phyloP scores from a whole-genome alignment of 129 eudicot genomes.

The Pittosporum tobira region DNA sequence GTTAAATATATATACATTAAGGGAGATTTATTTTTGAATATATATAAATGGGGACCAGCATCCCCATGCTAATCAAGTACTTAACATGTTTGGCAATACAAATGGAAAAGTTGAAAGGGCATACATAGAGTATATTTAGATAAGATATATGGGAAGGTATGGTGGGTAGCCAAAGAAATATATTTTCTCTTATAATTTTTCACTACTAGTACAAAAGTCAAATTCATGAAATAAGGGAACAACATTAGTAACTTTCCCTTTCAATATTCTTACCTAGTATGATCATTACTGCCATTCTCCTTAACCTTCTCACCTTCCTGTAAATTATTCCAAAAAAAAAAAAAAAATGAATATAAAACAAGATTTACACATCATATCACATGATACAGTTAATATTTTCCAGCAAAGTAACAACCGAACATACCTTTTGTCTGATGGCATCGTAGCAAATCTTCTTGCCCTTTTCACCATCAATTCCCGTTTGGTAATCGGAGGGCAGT shows the following conservation, averaged over 20 bases:
- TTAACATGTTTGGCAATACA: conserved; percentile 28
- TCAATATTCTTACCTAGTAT: conserved; percentile 45
- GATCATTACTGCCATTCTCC: conserved; percentile 23
- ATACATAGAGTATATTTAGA: conserved; percentile 14
- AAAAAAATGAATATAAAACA: conserved; percentile 1
- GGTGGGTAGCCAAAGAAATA: conserved; percentile 29
- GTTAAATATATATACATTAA: conserved; percentile 10
- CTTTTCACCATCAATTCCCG: conserved; percentile 21
- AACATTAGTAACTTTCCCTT: conserved; percentile 3
- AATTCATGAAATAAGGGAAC: conserved; percentile 9
- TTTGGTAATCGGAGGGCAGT: conserved; percentile 16
- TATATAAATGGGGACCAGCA: conserved; percentile 65
- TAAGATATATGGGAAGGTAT: conserved; percentile 28
- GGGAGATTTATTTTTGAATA: conserved; percentile 15
- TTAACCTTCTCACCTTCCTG: conserved; percentile 20
- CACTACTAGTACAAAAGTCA: conserved; percentile 19
- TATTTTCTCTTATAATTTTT: background rate
- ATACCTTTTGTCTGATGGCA: conserved; percentile 8
- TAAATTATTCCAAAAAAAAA: conserved; percentile 6
- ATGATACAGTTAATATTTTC: too few species aligned
- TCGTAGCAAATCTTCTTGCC: conserved; percentile 1
- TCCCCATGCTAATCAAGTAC: conserved; percentile 70
- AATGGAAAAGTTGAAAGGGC: conserved; percentile 13
- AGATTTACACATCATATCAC: background rate
- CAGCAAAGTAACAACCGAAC: conserved; percentile 4